Evolutionary conservation across 2,329 filamentous ascomycete species (phyloP).

Genomic region (Sclerotinia trifoliorum): DNA sequence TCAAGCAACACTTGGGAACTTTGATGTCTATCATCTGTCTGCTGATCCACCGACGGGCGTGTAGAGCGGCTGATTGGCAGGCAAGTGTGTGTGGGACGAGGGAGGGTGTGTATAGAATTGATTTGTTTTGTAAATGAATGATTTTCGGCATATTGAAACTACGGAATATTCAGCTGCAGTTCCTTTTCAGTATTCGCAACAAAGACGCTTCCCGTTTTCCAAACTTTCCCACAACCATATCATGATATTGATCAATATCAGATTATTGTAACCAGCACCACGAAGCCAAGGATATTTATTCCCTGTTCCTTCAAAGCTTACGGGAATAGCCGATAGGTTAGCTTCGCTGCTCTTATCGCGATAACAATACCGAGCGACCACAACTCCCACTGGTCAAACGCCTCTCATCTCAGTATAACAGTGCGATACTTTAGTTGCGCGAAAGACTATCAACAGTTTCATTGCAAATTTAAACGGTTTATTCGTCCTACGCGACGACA

Average conservation of each 20-base stretch:
- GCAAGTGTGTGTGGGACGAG: not conserved
- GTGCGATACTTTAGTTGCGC: not conserved
- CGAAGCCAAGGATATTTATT: not conserved
- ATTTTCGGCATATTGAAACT: not conserved
- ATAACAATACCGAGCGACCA: slow-evolving; percentile 4
- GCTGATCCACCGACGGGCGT: not conserved
- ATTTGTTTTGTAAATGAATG: not conserved
- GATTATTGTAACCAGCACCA: not conserved
- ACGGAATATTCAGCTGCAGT: not conserved
- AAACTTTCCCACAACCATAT: not conserved
- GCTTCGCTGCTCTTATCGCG: slow-evolving; percentile 10
- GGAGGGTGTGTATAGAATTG: not conserved
- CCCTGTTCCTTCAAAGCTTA: not conserved
- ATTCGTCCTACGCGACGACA: not conserved
- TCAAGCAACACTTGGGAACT: not conserved
- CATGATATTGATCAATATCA: not conserved
- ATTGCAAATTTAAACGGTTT: not conserved
- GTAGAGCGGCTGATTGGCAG: not conserved
- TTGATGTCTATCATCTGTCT: not conserved
- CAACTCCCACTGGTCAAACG: not conserved
- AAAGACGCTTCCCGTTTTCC: no score
- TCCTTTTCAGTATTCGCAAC: not conserved
- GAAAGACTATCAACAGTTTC: not conserved
- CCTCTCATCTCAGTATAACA: slow-evolving; percentile 6
- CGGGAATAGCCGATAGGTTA: not conserved